These are phyloP conservation scores for Fraxinus floribunda DNA, from an alignment of 305 asterid species.

Conservation along the genomic window DNA sequence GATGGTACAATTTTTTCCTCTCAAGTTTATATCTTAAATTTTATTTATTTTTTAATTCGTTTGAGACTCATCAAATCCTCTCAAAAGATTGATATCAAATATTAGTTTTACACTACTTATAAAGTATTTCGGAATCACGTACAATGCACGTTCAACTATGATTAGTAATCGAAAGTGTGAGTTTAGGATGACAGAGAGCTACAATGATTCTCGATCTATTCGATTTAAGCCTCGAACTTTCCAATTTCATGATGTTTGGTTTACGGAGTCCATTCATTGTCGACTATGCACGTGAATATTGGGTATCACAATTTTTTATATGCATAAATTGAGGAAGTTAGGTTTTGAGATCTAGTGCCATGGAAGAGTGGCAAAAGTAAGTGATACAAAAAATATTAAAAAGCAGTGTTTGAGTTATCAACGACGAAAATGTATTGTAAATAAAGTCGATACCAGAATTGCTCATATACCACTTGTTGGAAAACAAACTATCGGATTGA, in stretches of 20 bases:
- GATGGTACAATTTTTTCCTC: too few species aligned
- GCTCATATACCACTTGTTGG: too few species aligned
- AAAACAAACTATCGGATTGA: too few species aligned
- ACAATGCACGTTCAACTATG: too few species aligned
- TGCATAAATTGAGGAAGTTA: background rate
- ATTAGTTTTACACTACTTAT: too few species aligned
- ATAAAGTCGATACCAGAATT: too few species aligned
- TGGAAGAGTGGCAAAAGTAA: background rate
- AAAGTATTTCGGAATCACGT: too few species aligned
- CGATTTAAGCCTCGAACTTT: background rate
- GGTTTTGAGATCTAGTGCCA: background rate
- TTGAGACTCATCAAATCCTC: too few species aligned
- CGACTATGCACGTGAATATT: background rate
- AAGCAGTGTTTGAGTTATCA: background rate
- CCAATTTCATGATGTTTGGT: background rate
- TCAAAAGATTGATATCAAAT: too few species aligned
- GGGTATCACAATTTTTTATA: background rate
- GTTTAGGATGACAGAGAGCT: background rate
- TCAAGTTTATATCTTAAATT: too few species aligned
- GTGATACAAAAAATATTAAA: background rate
- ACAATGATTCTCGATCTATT: background rate
- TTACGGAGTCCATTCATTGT: background rate
- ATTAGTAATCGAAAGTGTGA: background rate
- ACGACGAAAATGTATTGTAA: background rate
- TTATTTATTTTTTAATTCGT: too few species aligned